Evolutionary conservation across 2,329 filamentous ascomycete genomes (phyloP).

Genomic region (Epichloe gansuensis): DNA sequence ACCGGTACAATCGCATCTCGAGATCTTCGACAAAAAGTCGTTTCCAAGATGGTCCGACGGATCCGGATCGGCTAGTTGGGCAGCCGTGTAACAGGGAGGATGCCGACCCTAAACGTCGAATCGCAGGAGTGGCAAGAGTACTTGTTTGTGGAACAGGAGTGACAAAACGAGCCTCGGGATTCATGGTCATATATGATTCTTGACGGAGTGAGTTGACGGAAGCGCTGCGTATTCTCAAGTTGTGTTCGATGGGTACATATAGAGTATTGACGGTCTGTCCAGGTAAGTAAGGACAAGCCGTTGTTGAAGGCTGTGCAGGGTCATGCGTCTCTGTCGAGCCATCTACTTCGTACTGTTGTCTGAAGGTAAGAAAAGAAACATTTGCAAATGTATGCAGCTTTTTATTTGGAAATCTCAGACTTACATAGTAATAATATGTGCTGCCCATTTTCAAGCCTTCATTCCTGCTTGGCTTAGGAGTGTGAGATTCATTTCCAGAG

Average conservation of each 20-base stretch:
- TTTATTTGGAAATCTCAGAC: constrained; percentile 20
- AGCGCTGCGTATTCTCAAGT: constrained; percentile 47
- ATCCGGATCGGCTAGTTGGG: constrained; percentile 36
- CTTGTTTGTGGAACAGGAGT: constrained; percentile 50
- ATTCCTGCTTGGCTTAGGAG: constrained; percentile 38
- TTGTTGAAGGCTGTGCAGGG: constrained; percentile 59
- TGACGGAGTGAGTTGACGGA: constrained; percentile 50
- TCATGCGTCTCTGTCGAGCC: constrained; percentile 68
- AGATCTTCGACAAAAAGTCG: constrained; percentile 34
- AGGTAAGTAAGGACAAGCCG: constrained; percentile 71
- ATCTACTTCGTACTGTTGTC: constrained; percentile 67
- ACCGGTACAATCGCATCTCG: not conserved
- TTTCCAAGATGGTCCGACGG: constrained; percentile 38
- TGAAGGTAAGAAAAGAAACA: not conserved
- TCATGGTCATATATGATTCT: constrained; percentile 58
- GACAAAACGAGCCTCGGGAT: constrained; percentile 64
- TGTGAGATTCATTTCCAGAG: constrained; percentile 55
- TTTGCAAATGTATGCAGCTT: not conserved
- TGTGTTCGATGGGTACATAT: constrained; percentile 61
- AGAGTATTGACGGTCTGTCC: constrained; percentile 81
- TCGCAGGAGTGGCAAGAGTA: constrained; percentile 8
- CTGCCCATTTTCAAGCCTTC: constrained; percentile 85
- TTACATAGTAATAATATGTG: constrained; percentile 91
- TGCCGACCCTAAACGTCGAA: constrained; percentile 19
- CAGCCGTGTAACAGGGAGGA: constrained; percentile 18